Base-by-base conservation (phyloP, 2,329 filamentous ascomycete genomes). In the Cytospora chrysosperma region DNA sequence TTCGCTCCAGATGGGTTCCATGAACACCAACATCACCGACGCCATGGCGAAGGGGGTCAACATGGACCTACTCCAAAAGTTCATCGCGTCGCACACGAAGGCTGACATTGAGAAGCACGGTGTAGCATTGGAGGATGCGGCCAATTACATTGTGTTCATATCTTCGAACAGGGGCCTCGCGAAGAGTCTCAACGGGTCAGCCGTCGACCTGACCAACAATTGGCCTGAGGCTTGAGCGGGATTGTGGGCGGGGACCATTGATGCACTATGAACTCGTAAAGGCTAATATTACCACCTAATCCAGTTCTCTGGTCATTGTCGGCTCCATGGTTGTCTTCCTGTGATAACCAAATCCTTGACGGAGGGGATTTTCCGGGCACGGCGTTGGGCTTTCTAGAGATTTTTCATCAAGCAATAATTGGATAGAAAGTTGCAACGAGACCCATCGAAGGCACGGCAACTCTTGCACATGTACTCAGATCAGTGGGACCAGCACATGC, bases 21-120 rank as follows among this genome's bases (percentile, higher is more conserved):
- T 86, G 80, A 65, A 66, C 4, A 86, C 85, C 13, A 85, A 86
- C 65, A 85, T 87, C 56, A 68, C 64, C 3, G 79, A 82, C 32
- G 75, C 76, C 3, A 75, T 85, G 56, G 68, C 68, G 2, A 60
- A 61, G 17, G 75, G 75, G 7, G 59, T 75, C 59, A 74, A 79
- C 66, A 63, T 70, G 64, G 73, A 75, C 34, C 74, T 66, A 59
- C 75, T 73, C 67, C 66, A 63, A 32, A 62, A 70, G 61, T 70
- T 72, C 51, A 60, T 69, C 61, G 65, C 60, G 13, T 65, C 68
- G 5, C 67, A 71, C 56, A 73, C 73, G 6, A 72, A 73, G 5
- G 74, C 70, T 43, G 69, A 70, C n/a, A 62, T 61, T 1, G 72
- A 68, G 15, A 69, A 73, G 61, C 72, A 71, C 10, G 65, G 65